phyloP scores from a whole-genome alignment of 2,329 filamentous ascomycete species.

The Diaporthe capsici region DNA sequence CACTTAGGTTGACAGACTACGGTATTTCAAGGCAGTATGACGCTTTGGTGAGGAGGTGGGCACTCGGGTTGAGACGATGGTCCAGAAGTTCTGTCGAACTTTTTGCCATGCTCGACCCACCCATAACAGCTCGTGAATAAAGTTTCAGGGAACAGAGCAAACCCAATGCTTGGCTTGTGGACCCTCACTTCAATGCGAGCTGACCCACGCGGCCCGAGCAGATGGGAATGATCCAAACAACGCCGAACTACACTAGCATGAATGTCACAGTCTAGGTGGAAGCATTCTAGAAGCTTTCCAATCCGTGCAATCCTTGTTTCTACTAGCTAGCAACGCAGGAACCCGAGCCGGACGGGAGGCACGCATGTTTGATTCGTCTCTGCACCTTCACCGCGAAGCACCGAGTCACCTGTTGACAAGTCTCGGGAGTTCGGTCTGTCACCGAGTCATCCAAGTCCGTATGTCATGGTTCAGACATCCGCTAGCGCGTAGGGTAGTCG shows the following conservation, averaged over 20 bases:
- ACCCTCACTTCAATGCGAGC: conserved; percentile 27
- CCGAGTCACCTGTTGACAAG: not conserved
- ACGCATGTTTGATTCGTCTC: not conserved
- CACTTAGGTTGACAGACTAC: not conserved
- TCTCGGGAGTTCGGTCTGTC: not conserved
- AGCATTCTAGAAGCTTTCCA: conserved; percentile 27
- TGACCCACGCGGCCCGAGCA: conserved; percentile 32
- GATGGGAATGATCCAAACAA: conserved; percentile 7
- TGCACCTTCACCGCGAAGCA: not conserved
- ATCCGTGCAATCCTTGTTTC: conserved; percentile 1
- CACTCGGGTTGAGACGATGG: not conserved
- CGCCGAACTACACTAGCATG: not conserved
- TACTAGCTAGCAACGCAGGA: not conserved
- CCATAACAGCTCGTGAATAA: conserved; percentile 7
- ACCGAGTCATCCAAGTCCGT: conserved; percentile 12
- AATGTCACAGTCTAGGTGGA: conserved; percentile 28
- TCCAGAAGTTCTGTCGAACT: conserved; percentile 12
- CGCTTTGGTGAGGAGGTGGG: not conserved
- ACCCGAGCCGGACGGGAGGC: not conserved
- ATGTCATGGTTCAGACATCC: not conserved
- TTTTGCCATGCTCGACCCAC: conserved; percentile 20
- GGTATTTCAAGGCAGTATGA: not conserved
- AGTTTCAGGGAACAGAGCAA: conserved; percentile 24
- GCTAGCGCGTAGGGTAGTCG: not conserved
- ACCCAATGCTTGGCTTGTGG: conserved; percentile 27